These are phyloP conservation scores for Biscutella laevigata DNA, from an alignment of 441 rosid species.

Conservation along the genomic window DNA sequence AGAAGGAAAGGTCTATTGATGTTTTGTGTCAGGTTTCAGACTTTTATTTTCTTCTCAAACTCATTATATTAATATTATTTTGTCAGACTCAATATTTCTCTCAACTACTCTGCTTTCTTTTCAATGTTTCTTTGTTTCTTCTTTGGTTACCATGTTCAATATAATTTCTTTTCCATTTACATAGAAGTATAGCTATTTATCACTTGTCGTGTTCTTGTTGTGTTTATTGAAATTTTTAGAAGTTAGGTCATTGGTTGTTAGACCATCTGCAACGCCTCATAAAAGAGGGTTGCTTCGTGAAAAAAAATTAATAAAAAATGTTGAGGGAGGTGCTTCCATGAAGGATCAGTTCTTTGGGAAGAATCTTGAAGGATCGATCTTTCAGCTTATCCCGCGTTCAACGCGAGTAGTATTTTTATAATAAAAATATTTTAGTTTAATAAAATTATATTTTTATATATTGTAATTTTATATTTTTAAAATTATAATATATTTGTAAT, in stretches of 20 bases:
- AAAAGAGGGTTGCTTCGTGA: too few relatives aligned
- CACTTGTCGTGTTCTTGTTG: conserved; percentile 19
- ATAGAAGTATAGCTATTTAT: not conserved
- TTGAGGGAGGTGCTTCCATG: too few relatives aligned
- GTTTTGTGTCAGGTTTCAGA: conserved; percentile 30
- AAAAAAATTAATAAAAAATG: too few relatives aligned
- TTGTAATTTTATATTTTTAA: too few relatives aligned
- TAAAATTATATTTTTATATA: too few relatives aligned
- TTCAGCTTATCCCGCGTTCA: too few relatives aligned
- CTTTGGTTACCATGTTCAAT: not conserved
- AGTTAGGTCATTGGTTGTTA: not conserved
- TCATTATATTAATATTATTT: conserved; percentile 2
- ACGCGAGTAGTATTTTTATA: too few relatives aligned
- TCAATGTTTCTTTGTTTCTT: conserved; percentile 3
- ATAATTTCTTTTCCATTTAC: conserved; percentile 1
- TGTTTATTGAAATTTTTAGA: not conserved
- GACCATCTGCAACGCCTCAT: too few relatives aligned
- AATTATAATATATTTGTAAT: too few relatives aligned
- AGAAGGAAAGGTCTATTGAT: conserved; percentile 29
- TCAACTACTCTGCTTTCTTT: conserved; percentile 22
- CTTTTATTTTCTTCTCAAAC: conserved; percentile 14
- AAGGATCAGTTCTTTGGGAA: too few relatives aligned
- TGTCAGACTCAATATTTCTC: conserved; percentile 18
- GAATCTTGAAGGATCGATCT: too few relatives aligned
- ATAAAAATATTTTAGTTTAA: too few relatives aligned